Evolutionary conservation across 306 rosid species (phyloP), one percentile per base, ranked within the genome.

Genomic region (Myrica gale): DNA sequence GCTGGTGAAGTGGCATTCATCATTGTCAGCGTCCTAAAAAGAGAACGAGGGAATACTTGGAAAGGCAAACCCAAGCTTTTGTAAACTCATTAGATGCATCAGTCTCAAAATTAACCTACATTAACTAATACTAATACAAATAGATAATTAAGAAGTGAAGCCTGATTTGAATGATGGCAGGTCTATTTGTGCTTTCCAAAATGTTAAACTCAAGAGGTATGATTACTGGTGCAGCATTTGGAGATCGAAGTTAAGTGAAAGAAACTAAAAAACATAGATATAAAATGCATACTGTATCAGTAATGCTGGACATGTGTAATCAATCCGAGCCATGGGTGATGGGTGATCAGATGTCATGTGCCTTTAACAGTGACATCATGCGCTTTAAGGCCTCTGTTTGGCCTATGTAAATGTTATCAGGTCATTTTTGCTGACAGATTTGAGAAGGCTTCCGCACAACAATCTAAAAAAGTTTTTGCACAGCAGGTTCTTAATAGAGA

Each of bases 11-110:
- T 76, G 89, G 82, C 63, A 26, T 80, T 72, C 88, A 91, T 91
- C 85, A 89, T 91, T 87, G 80, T 85, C 63, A 43, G 53, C 73
- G 70, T 75, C 83, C 81, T 47, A 80, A 86, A 90, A 88, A 77
- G 83, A 80, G 82, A 81, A 68, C 74, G 5, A 23, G 68, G 79
- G 72, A 80, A 60, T 77, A 81, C 71, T 67, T 16, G 63, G 81
- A 85, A 83, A 70, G 60, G 74, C 68, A 77, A 76, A 62, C 82
- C 67, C 76, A 9, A 66, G 54, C 72, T 66, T 75, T 78, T 43
- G 48, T 77, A 77, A 43, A 46, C 65, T 69, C 54, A 69, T 10
- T 47, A 57, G 32, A 20, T 12, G 9, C 1, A 21, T 57, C 63
- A 57, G 13, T 9, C 13, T 7, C 2, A 17, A 21, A n/a, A 41